Percentiles rank a stretch among this genome's conserved stretches.
These are phyloP conservation scores for Camptophora hylomeconis DNA, from an alignment of 2,329 filamentous ascomycete genomes.

Conservation along the genomic window DNA sequence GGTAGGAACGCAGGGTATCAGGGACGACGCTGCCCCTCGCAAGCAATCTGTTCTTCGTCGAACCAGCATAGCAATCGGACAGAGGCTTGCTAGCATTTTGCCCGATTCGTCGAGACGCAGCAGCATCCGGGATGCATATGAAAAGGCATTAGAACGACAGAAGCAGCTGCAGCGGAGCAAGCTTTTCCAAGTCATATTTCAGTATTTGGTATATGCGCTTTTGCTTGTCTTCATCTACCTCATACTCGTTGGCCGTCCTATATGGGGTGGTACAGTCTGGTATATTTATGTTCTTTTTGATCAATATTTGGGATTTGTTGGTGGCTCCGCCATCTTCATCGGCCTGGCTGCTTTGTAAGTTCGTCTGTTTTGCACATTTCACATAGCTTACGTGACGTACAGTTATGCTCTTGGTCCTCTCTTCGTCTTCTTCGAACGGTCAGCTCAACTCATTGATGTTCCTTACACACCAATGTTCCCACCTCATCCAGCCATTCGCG, in stretches of 20 bases:
- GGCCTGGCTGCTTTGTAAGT: slow-evolving; percentile 24
- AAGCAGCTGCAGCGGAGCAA: slow-evolving; percentile 18
- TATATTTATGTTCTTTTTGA: slow-evolving; percentile 31
- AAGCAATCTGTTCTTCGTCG: neutral
- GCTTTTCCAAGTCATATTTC: slow-evolving; percentile 25
- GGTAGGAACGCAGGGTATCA: too few species aligned
- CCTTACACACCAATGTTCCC: neutral
- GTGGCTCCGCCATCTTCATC: slow-evolving; percentile 30
- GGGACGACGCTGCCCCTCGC: too few species aligned
- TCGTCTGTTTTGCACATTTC: neutral
- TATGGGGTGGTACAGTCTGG: slow-evolving; percentile 33
- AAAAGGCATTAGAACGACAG: neutral
- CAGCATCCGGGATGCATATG: slow-evolving; percentile 1
- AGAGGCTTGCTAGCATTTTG: too few species aligned
- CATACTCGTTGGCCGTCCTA: slow-evolving; percentile 30
- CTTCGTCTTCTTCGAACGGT: slow-evolving; percentile 23
- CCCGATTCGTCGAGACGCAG: neutral
- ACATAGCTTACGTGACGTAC: neutral
- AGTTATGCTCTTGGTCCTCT: slow-evolving; percentile 21
- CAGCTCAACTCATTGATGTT: slow-evolving; percentile 17
- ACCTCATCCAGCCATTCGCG: too few species aligned
- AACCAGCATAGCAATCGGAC: neutral
- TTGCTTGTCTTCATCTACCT: slow-evolving; percentile 31
- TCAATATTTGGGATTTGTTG: slow-evolving; percentile 28
- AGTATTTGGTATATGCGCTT: slow-evolving; percentile 26